These are phyloP conservation scores for Mortierella sp. DNA, from an alignment of 371 early-diverging fungal genomes.

Conservation along the genomic window DNA sequence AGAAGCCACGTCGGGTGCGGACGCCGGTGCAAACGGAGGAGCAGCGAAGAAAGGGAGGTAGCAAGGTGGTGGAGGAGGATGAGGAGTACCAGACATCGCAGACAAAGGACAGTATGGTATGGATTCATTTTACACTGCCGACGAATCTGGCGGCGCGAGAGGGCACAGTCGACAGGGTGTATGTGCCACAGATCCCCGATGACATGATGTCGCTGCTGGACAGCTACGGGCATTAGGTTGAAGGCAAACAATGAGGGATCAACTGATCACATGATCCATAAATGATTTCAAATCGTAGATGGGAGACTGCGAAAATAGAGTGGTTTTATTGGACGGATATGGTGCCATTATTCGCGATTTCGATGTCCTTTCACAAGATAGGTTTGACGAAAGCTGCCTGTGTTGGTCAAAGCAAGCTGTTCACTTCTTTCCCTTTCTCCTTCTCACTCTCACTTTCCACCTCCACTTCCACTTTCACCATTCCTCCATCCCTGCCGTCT, in stretches of 20 bases:
- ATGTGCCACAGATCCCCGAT: conserved; percentile 51
- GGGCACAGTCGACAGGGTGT: conserved; percentile 26
- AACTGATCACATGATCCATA: background rate
- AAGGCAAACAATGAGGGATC: too few relatives aligned
- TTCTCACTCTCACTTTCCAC: background rate
- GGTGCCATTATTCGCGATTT: conserved; percentile 27
- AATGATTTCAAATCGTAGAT: background rate
- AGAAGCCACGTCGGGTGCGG: background rate
- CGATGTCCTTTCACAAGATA: background rate
- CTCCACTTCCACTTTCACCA: background rate
- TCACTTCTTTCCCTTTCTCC: background rate
- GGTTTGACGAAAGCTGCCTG: background rate
- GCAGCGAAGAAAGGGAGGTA: conserved; percentile 19
- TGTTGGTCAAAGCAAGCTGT: background rate
- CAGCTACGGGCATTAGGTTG: conserved; percentile 15
- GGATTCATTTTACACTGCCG: conserved; percentile 42
- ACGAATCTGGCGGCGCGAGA: conserved; percentile 31
- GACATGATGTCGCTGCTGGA: conserved; percentile 41
- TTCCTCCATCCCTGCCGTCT: background rate
- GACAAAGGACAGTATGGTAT: conserved; percentile 28
- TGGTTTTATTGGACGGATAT: conserved; percentile 23
- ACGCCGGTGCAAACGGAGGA: conserved; percentile 7
- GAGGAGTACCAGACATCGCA: conserved; percentile 21
- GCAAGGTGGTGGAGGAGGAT: conserved; percentile 23
- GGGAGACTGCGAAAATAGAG: background rate